These are phyloP conservation scores for Fusarium sp. DNA, from an alignment of 2,329 filamentous ascomycete species.

Conservation along the genomic window DNA sequence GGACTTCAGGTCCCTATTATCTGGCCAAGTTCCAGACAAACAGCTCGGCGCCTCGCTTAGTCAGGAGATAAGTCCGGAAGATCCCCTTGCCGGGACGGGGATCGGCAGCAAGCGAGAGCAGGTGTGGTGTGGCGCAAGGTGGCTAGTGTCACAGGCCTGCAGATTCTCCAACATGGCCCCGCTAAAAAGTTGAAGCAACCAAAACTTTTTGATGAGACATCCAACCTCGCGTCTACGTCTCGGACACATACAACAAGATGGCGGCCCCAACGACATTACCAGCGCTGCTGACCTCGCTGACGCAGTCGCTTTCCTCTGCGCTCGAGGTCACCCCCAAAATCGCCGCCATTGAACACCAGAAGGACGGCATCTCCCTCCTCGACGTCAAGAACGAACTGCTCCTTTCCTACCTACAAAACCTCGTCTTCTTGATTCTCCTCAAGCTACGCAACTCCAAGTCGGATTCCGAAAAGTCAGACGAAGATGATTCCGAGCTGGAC, in stretches of 20 bases:
- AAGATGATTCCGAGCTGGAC: slow-evolving; percentile 63
- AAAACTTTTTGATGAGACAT: slow-evolving; percentile 43
- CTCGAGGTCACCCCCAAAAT: slow-evolving; percentile 75
- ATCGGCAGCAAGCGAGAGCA: slow-evolving; percentile 1
- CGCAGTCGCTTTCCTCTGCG: slow-evolving; percentile 70
- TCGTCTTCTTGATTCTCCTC: slow-evolving; percentile 87
- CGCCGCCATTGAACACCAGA: slow-evolving; percentile 75
- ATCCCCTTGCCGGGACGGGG: slow-evolving; percentile 22
- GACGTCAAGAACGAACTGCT: slow-evolving; percentile 98
- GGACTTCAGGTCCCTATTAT: slow-evolving; percentile 27
- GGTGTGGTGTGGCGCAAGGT: slow-evolving; percentile 19
- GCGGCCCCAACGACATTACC: slow-evolving; percentile 63
- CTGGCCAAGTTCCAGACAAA: slow-evolving; percentile 40
- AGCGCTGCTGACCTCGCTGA: slow-evolving; percentile 65
- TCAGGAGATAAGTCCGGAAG: slow-evolving; percentile 36
- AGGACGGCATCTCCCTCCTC: slow-evolving; percentile 91
- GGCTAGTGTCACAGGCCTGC: slow-evolving; percentile 9
- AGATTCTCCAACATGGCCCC: slow-evolving; percentile 34
- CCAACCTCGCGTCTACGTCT: slow-evolving; percentile 22
- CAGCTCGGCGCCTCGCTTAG: slow-evolving; percentile 33
- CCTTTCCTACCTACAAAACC: slow-evolving; percentile 93
- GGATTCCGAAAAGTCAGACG: slow-evolving; percentile 41
- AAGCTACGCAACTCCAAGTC: slow-evolving; percentile 74
- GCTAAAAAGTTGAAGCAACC: slow-evolving; percentile 47
- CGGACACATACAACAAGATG: slow-evolving; percentile 52